Percentiles rank a stretch among this genome's conserved stretches.
Conservation (phyloP, 768 basidiomycete genomes). For the Podaxis carcinomalis region DNA sequence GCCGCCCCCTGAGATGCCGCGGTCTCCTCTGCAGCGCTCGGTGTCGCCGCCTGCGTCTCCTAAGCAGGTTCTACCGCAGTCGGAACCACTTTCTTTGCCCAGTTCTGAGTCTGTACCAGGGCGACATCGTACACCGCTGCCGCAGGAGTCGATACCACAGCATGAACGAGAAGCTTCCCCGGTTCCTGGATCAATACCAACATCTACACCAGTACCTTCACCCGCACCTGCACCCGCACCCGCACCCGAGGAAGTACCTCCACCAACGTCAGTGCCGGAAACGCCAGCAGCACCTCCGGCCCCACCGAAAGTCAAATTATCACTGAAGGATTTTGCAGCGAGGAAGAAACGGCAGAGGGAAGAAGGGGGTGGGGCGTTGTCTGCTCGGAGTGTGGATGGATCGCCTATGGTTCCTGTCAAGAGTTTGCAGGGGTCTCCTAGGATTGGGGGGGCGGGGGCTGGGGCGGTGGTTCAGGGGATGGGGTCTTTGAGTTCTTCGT, state of each 20-base stretch:
- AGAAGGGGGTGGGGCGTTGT: constrained; percentile 25
- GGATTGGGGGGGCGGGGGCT: not conserved
- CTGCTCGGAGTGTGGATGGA: constrained; percentile 9
- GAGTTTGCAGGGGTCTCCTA: constrained; percentile 4
- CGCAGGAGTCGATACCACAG: not conserved
- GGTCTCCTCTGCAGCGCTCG: too few species aligned
- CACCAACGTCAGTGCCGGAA: not conserved
- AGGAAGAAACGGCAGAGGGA: constrained; percentile 52
- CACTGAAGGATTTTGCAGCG: constrained; percentile 53
- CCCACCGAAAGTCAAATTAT: constrained; percentile 46
- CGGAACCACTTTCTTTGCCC: not conserved
- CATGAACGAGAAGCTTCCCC: not conserved
- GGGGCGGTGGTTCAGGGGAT: too few species aligned
- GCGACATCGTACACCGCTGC: not conserved
- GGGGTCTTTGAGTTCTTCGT: too few species aligned
- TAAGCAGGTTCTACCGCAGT: not conserved
- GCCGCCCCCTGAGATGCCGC: not conserved
- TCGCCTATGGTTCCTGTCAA: constrained; percentile 5
- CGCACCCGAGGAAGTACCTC: not conserved
- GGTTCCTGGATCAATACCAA: not conserved
- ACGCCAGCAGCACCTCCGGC: constrained; percentile 8
- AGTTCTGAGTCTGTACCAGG: not conserved
- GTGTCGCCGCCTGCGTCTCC: not conserved
- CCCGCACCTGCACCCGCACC: not conserved
- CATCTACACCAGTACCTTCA: not conserved